Evolutionary conservation across 2,329 filamentous ascomycete species (phyloP).

Genomic region (Diaporthe velutina): DNA sequence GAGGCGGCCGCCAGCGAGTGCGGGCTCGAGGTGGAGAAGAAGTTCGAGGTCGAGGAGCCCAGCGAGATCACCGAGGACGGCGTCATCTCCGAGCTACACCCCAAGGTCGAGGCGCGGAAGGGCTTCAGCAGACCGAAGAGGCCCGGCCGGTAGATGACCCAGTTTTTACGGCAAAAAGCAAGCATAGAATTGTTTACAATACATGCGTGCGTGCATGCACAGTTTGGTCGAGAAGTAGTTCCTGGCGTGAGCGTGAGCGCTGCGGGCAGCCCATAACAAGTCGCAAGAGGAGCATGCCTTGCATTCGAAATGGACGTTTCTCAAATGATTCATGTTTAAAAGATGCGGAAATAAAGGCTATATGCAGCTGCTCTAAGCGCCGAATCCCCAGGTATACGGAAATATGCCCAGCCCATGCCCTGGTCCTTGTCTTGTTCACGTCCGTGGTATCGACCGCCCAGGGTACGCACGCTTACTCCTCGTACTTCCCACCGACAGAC

Average conservation of each 20-base stretch:
- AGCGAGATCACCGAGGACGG: conserved; percentile 77
- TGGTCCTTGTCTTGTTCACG: not conserved
- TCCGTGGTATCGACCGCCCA: not conserved
- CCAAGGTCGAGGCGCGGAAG: conserved; percentile 73
- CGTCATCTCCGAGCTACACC: conserved; percentile 77
- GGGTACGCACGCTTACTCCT: conserved; percentile 64
- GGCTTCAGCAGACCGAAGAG: conserved; percentile 84
- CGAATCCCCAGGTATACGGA: not conserved
- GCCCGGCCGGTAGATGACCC: conserved; percentile 69
- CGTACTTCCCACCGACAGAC: conserved; percentile 73
- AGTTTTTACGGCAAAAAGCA: not conserved
- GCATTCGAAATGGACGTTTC: not conserved
- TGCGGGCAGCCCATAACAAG: not conserved
- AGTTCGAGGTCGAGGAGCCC: conserved; percentile 76
- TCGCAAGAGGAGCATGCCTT: not conserved
- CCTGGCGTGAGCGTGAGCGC: not conserved
- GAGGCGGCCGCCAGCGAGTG: conserved; percentile 75
- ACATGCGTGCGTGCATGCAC: not conserved
- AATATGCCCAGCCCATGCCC: not conserved
- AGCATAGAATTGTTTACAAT: not conserved
- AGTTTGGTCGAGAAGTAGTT: not conserved
- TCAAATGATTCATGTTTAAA: not conserved
- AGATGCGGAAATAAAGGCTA: conserved; percentile 17
- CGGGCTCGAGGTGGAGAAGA: conserved; percentile 77
- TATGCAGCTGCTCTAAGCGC: conserved; percentile 27